A percentile compares a stretch with the other conserved stretches of the same genome.
These are phyloP conservation scores for Sphagnum magellanicum DNA, from an alignment of 228 moss, liverwort and hornwort species.

Conservation along the genomic window DNA sequence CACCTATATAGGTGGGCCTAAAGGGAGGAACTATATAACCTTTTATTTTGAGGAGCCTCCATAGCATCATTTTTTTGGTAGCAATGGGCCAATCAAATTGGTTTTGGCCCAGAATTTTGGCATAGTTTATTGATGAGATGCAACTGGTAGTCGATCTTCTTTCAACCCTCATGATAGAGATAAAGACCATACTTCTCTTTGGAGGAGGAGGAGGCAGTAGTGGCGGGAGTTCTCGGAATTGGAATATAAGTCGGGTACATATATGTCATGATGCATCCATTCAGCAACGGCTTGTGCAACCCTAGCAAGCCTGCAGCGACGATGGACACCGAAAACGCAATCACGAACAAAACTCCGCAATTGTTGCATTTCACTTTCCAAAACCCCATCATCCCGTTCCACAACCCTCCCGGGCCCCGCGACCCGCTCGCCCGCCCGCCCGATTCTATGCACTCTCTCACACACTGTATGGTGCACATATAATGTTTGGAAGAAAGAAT, in stretches of 20 bases:
- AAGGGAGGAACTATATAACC: too few species aligned
- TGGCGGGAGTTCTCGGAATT: conserved; percentile 51
- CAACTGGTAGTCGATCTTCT: conserved; percentile 90
- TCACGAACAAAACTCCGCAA: conserved; percentile 45
- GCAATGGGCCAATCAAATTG: too few species aligned
- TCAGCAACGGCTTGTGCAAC: conserved; percentile 61
- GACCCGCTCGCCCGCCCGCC: too few species aligned
- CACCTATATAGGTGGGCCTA: too few species aligned
- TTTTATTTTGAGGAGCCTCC: too few species aligned
- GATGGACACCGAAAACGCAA: conserved; percentile 58
- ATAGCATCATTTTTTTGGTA: too few species aligned
- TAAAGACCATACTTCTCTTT: conserved; percentile 59
- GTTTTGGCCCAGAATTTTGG: too few species aligned
- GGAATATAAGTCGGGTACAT: conserved; percentile 99
- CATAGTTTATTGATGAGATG: conserved; percentile 95
- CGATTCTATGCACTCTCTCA: too few species aligned
- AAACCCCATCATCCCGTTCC: conserved; percentile 29
- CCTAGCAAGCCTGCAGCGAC: conserved; percentile 66
- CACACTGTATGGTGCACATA: too few species aligned
- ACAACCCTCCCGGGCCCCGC: conserved; percentile 1
- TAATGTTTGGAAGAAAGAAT: too few species aligned
- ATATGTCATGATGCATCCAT: conserved; percentile 86
- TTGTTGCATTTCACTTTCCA: conserved; percentile 31
- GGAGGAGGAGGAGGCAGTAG: conserved; percentile 14
- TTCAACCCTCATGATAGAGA: conserved; percentile 98